Conservation (phyloP, 192 early-diverging fungal genomes). For the Cladochytrium replicatum region DNA sequence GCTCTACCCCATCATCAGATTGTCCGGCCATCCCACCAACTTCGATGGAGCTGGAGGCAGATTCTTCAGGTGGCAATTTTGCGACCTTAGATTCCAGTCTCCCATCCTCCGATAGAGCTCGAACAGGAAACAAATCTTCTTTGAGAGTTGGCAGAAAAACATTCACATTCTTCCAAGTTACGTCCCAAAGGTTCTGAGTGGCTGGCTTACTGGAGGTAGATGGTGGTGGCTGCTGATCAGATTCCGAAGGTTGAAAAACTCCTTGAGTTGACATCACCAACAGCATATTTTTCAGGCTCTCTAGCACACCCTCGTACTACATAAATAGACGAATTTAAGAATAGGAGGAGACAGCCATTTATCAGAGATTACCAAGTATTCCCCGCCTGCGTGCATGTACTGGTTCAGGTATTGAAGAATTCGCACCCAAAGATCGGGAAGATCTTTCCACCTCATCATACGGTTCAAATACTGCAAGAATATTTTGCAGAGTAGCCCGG, state of each 20-base stretch:
- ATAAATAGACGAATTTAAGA: neutral
- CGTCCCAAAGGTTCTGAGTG: conserved; percentile 52
- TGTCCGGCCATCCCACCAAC: too few species aligned
- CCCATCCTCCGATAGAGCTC: neutral
- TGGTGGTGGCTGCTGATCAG: conserved; percentile 10
- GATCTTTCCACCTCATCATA: conserved; percentile 45
- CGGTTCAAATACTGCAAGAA: conserved; percentile 61
- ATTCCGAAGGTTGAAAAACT: conserved; percentile 31
- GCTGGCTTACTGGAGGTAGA: too few species aligned
- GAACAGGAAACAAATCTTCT: conserved; percentile 40
- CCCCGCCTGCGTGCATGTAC: conserved; percentile 49
- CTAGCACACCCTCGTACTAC: conserved; percentile 61
- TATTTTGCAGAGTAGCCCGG: conserved; percentile 60
- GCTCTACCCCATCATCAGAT: too few species aligned
- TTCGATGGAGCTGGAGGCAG: too few species aligned
- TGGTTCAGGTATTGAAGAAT: conserved; percentile 57
- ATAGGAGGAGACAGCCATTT: neutral
- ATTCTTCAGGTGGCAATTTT: too few species aligned
- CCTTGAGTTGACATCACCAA: conserved; percentile 69
- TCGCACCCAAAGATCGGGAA: conserved; percentile 48
- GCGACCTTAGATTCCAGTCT: neutral
- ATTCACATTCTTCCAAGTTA: conserved; percentile 60
- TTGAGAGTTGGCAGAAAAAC: conserved; percentile 56
- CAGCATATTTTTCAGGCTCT: conserved; percentile 74
- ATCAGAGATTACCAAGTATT: conserved; percentile 42